Base-by-base conservation (phyloP, 495 filamentous ascomycete species). In the Xylaria cubensis region DNA sequence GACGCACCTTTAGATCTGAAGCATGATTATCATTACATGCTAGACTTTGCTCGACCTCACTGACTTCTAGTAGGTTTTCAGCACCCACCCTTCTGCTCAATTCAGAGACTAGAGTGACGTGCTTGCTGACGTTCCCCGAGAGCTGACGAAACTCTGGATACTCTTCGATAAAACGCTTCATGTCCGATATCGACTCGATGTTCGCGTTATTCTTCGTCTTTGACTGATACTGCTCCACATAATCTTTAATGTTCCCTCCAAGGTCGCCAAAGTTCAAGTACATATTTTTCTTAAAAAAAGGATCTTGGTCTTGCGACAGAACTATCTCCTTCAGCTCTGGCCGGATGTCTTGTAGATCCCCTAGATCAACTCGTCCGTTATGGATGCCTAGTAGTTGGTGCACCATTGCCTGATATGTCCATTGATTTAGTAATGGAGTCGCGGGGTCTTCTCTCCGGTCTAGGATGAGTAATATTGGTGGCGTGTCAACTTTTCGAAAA, bases 251-350 rank as follows among this genome's bases (percentile, higher is more conserved):
- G 78, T 97, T 98, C 66, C 96, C 93, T 26, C 96, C 96, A 24
- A 99, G 88, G 74, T 99, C 96, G 53, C 96, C 96, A 80, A 98
- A 99, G 76, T 99, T 99, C 75, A 97, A 90, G 76, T 94, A 99
- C 97, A 99, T 98, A 80, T 99, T 99, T 84, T 97, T 98, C 83
- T 98, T 97, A 84, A 98, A 99, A 84, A 99, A 99, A 0, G 96
- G 97, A 77, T 99, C 96, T 80, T 98, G 97, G 73, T 98, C 97
- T 81, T 97, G 97, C 1, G 95, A 97, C 24, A 99, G 84, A 13
- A 97, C 95, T 70, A 99, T 95, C 84, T 99, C 96, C 82, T 92
- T 94, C 34, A 98, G 86, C 82, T 99, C 96, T 19, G 93, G 92
- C 64, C 94, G 87, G 62, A 98, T 89, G 67, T 98, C 96, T 44